Conservation (phyloP, 352 stramenopile genomes). For the Sclerospora graminicola region DNA sequence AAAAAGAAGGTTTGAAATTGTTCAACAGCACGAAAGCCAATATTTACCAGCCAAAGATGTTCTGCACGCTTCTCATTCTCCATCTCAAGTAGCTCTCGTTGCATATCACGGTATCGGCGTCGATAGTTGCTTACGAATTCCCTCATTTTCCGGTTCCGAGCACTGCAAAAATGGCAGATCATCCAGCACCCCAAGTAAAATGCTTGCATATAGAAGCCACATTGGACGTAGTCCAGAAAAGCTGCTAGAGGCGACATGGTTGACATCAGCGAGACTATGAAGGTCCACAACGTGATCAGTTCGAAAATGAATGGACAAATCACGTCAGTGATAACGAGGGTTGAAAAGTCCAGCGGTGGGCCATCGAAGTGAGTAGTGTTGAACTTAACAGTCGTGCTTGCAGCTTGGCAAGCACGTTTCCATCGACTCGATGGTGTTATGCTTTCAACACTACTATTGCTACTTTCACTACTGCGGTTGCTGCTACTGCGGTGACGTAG, state of each 20-base stretch:
- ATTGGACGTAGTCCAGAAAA: slow-evolving; percentile 78
- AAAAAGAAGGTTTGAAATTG: slow-evolving; percentile 60
- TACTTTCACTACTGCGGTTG: slow-evolving; percentile 4
- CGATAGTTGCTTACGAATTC: slow-evolving; percentile 85
- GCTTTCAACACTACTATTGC: slow-evolving; percentile 11
- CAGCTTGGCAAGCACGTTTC: slow-evolving; percentile 65
- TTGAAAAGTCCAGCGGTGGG: slow-evolving; percentile 73
- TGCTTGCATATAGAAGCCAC: slow-evolving; percentile 66
- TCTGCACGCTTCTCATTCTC: slow-evolving; percentile 76
- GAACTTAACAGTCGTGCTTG: slow-evolving; percentile 60
- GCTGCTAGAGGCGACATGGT: slow-evolving; percentile 55
- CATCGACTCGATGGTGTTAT: slow-evolving; percentile 33
- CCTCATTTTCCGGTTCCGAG: slow-evolving; percentile 78
- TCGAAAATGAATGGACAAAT: slow-evolving; percentile 77
- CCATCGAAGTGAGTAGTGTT: slow-evolving; percentile 73
- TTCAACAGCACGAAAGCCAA: slow-evolving; percentile 73
- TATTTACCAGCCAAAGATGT: slow-evolving; percentile 75
- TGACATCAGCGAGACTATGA: slow-evolving; percentile 42
- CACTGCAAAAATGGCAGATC: slow-evolving; percentile 79
- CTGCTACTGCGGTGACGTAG: slow-evolving; percentile 16
- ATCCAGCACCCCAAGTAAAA: slow-evolving; percentile 73
- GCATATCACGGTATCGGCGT: slow-evolving; percentile 60
- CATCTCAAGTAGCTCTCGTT: slow-evolving; percentile 57
- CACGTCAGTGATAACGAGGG: slow-evolving; percentile 77
- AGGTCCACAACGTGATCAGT: slow-evolving; percentile 60